phyloP scores from a whole-genome alignment of 768 basidiomycete genomes.

The Hemileccinum rubropunctum region DNA sequence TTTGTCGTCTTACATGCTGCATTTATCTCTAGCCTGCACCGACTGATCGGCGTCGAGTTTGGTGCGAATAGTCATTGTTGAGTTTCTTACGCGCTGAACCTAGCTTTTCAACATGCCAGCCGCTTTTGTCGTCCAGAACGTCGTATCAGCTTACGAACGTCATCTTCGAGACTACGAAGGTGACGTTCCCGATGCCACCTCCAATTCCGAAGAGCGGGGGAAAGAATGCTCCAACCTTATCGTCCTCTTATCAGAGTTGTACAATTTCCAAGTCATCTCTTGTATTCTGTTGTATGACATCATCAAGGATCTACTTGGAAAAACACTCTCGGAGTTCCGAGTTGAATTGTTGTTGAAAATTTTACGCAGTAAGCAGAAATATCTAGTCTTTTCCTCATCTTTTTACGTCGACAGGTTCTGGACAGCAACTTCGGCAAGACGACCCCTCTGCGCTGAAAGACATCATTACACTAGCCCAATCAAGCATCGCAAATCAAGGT shows the following conservation, averaged over 20 bases:
- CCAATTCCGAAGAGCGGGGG: slow-evolving; percentile 44
- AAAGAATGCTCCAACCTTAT: slow-evolving; percentile 92
- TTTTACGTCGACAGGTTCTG: slow-evolving; percentile 64
- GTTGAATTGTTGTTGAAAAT: slow-evolving; percentile 89
- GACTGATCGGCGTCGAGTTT: slow-evolving; percentile 82
- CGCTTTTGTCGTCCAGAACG: slow-evolving; percentile 77
- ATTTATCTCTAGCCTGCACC: slow-evolving; percentile 77
- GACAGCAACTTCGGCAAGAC: slow-evolving; percentile 85
- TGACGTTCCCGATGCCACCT: slow-evolving; percentile 8
- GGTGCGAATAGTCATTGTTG: slow-evolving; percentile 48
- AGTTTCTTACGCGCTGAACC: neutral
- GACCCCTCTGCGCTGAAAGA: slow-evolving; percentile 92
- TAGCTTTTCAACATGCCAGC: slow-evolving; percentile 40
- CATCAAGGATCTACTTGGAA: slow-evolving; percentile 68
- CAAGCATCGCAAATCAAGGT: slow-evolving; percentile 55
- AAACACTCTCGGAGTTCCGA: slow-evolving; percentile 67
- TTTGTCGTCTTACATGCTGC: slow-evolving; percentile 88
- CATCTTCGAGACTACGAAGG: slow-evolving; percentile 41
- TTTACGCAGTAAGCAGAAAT: slow-evolving; percentile 58
- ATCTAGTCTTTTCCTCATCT: neutral
- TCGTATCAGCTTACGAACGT: slow-evolving; percentile 64
- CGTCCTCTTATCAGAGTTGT: slow-evolving; percentile 85
- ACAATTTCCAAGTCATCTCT: slow-evolving; percentile 94
- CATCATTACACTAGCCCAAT: slow-evolving; percentile 80
- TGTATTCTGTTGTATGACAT: slow-evolving; percentile 89